A percentile compares a stretch with the other conserved stretches of the same genome.
Evolutionary conservation across 169 alveolate species (phyloP).

Genomic region (Babesia bigemina): DNA sequence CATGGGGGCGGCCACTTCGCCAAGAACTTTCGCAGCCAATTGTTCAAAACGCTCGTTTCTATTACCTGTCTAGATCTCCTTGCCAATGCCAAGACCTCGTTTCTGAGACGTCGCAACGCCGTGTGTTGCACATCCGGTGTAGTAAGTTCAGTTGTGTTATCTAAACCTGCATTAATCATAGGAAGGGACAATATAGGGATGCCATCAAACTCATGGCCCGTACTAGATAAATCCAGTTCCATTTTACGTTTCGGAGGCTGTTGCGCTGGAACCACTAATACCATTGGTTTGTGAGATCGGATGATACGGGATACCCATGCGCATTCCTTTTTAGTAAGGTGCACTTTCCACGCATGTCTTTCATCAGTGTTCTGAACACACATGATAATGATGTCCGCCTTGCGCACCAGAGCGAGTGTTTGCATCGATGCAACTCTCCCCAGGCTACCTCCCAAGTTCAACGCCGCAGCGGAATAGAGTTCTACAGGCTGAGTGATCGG

Average conservation of each 20-base stretch:
- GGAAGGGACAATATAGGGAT: constrained; percentile 37
- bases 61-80: constrained; percentile 16
- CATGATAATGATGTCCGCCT: constrained; percentile 44
- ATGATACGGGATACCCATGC: constrained; percentile 49
- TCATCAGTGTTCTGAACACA: constrained; percentile 29
- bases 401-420: constrained; percentile 35
- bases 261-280: constrained; percentile 24
- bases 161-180: not conserved
- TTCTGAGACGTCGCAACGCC: constrained; percentile 15
- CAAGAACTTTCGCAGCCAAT: constrained; percentile 57
- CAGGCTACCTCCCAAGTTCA: constrained; percentile 62
- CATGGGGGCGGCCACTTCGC: constrained; percentile 83
- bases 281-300: constrained; percentile 39
- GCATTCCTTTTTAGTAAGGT: constrained; percentile 44
- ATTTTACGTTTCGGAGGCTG: constrained; percentile 5
- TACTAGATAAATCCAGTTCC: constrained; percentile 3
- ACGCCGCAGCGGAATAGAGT: constrained; percentile 40
- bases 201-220: constrained; percentile 42
- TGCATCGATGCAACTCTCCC: constrained; percentile 50
- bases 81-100: constrained; percentile 15
- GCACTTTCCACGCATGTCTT: constrained; percentile 28
- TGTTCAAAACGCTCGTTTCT: constrained; percentile 49
- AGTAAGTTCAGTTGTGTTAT: not conserved
- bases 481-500: constrained; percentile 44
- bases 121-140: not conserved